Evolutionary conservation across 257 asterid genomes (phyloP).

Genomic region (Solanum chmielewskii): DNA sequence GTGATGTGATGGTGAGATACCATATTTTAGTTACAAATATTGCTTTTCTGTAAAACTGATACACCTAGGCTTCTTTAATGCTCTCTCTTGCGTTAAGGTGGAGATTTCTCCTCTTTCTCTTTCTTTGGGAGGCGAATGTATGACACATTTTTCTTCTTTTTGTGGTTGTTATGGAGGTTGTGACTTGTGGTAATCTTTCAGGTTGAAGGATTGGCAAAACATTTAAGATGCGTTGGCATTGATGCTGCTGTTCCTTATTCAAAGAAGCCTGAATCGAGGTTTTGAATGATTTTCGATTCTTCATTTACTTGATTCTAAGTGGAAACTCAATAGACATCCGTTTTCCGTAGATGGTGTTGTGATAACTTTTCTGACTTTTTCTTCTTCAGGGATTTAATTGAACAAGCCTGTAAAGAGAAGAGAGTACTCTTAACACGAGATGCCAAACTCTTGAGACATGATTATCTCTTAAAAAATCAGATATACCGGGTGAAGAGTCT

Average conservation of each 20-base stretch:
- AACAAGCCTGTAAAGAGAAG: conserved; percentile 71
- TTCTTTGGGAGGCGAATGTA: not conserved
- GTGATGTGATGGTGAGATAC: conserved; percentile 78
- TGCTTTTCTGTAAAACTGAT: not conserved
- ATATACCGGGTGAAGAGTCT: conserved; percentile 66
- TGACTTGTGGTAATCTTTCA: conserved; percentile 10
- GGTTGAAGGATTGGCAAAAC: conserved; percentile 96
- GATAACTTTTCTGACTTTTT: not conserved
- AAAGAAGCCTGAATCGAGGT: conserved; percentile 83
- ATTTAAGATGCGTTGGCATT: conserved; percentile 87
- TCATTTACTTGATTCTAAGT: not conserved
- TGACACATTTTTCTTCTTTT: not conserved
- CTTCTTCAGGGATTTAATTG: conserved; percentile 59
- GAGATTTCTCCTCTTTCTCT: not conserved
- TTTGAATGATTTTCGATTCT: not conserved
- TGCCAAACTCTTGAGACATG: conserved; percentile 75
- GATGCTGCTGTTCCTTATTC: conserved; percentile 83
- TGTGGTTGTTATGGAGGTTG: not conserved
- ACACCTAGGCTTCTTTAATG: not conserved
- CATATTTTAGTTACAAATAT: not conserved
- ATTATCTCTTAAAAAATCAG: conserved; percentile 66
- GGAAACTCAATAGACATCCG: not conserved
- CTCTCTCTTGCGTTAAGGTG: not conserved
- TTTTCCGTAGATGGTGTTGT: not conserved
- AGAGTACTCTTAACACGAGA: conserved; percentile 84